phyloP scores from a whole-genome alignment of 73 alveolate species.

The Loxodes magnus region DNA sequence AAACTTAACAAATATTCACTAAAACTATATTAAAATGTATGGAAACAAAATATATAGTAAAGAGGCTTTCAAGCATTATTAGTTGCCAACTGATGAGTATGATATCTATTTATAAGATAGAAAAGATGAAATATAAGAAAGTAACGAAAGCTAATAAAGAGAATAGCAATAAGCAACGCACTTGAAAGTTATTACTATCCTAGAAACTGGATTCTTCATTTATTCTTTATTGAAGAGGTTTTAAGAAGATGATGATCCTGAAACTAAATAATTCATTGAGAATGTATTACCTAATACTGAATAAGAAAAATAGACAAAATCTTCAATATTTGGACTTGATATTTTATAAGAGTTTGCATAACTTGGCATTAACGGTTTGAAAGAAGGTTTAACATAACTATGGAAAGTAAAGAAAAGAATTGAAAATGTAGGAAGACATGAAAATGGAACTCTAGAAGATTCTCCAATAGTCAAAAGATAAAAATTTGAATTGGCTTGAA shows the following conservation, averaged over 20 bases:
- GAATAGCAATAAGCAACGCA: too few species aligned
- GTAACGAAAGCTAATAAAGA: conserved; percentile 12
- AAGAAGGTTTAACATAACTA: conserved; percentile 13
- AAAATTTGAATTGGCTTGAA: conserved; percentile 14
- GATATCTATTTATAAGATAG: conserved; percentile 8
- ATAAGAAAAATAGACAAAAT: too few species aligned
- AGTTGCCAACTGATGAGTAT: not conserved
- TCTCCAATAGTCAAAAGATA: conserved; percentile 8
- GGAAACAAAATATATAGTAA: conserved; percentile 11
- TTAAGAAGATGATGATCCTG: conserved; percentile 10
- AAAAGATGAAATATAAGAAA: conserved; percentile 1
- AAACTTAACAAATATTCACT: conserved; percentile 21
- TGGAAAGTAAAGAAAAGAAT: conserved; percentile 14
- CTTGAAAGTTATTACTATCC: too few species aligned
- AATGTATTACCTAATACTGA: conserved; percentile 13
- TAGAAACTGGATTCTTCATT: conserved; percentile 34
- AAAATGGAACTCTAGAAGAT: conserved; percentile 10
- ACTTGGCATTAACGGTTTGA: too few species aligned
- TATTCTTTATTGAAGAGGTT: conserved; percentile 18
- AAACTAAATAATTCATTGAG: conserved; percentile 25
- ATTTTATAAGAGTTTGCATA: too few species aligned
- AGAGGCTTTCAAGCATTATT: not conserved
- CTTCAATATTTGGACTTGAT: too few species aligned
- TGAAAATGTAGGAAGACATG: conserved; percentile 11
- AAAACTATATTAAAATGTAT: conserved; percentile 11